Base-by-base conservation (phyloP, 306 rosid species). In the Fragaria nilgerrensis region DNA sequence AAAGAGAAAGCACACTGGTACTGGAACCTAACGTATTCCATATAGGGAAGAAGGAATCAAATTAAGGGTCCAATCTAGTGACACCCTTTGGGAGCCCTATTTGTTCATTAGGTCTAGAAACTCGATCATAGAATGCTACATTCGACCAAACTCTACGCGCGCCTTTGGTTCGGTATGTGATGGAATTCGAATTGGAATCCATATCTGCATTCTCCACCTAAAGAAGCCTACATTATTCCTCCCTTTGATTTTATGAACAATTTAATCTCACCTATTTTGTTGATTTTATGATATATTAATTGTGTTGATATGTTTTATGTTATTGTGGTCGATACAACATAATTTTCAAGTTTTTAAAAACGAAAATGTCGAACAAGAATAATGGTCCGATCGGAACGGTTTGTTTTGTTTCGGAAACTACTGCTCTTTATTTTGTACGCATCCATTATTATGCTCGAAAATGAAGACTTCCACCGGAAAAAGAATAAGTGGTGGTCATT, bases 101-200 rank as follows among this genome's bases (percentile, higher is more conserved):
- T 64, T 36, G 39, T n/a, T 69, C 44, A 47, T 55, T 58, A 52
- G 34, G 37, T 53, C 37, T 55, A 22, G 0, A 25, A 29, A 6
- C 34, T 22, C 13, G 14, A 44, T 44, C 3, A 2, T 0, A 39
- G 25, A 83, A 36, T 59, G 75, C 73, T 76, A 47, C 76, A n/a
- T 61, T 69, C 67, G 50, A 76, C 84, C 86, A 72, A 58, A 76
- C 81, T 65, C 73, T 74, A 34, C 36, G 47, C 43, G 22, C 68
- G 37, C 50, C 39, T 59, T 67, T 41, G 61, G 37, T 29, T 61
- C 5, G 44, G 68, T 63, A 63, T 32, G 43, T 32, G 41, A 29
- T 15, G 43, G 13, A 25, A 59, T 32, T 59, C 8, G 65, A 59
- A 25, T 59, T 61, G 66, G 66, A 25, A 16, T 64, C 69, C 12